Percentiles rank a stretch among this genome's conserved stretches.
Conservation (phyloP, 768 basidiomycete genomes). For the Mycena leptocephala region DNA sequence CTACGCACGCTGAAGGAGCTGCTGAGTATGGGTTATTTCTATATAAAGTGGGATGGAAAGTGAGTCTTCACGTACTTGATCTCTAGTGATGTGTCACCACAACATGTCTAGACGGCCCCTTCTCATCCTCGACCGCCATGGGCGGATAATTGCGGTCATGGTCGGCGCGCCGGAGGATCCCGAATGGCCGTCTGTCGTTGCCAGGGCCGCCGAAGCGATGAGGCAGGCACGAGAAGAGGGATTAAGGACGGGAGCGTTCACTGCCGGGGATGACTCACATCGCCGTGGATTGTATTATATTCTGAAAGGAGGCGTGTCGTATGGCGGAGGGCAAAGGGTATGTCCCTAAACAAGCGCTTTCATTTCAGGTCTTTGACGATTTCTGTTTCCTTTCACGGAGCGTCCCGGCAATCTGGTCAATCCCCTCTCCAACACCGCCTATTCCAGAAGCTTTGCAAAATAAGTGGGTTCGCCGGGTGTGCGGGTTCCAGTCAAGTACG, state of each 20-base stretch:
- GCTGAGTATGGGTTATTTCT: neutral
- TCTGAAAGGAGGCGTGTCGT: conserved; percentile 25
- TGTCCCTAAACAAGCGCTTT: no score
- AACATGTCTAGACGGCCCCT: neutral
- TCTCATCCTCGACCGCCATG: conserved; percentile 22
- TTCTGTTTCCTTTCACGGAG: neutral
- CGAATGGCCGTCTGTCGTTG: conserved; percentile 7
- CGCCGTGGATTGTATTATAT: conserved; percentile 41
- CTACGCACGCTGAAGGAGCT: neutral
- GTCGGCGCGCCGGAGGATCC: conserved; percentile 32
- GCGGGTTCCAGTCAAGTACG: conserved; percentile 41
- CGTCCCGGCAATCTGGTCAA: conserved; percentile 26
- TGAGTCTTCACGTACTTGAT: neutral
- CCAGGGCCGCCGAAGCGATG: conserved; percentile 14
- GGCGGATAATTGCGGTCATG: conserved; percentile 20
- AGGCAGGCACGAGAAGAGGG: neutral
- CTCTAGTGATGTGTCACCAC: neutral
- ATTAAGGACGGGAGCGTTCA: neutral
- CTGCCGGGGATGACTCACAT: conserved; percentile 17
- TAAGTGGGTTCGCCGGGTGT: conserved; percentile 27
- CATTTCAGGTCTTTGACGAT: neutral
- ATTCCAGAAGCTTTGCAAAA: neutral
- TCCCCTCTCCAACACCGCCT: neutral
- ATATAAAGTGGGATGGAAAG: conserved; percentile 17
- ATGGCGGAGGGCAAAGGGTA: conserved; percentile 47